Evolutionary conservation across 2,329 filamentous ascomycete genomes (phyloP), one percentile per base, ranked within the genome.

Genomic region (Phialophora expanda): DNA sequence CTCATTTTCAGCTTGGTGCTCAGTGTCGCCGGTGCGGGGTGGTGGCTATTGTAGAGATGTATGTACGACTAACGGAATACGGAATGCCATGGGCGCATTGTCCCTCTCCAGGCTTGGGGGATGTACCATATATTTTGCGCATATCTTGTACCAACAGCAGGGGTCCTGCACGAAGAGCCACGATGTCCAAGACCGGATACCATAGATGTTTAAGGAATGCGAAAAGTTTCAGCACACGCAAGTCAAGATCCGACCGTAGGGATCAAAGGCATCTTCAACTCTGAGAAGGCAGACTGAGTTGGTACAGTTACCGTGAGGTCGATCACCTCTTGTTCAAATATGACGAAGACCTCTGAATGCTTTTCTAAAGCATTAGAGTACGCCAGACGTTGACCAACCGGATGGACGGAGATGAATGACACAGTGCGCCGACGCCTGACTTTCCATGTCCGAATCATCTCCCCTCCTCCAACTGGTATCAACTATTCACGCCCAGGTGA

Each of bases 1-100:
- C 34, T 61, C 22, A 20, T 65, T 1, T 22, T 57, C 14, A 56
- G 24, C 34, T n/a, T 65, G 12, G 41, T 51, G 38, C 51, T 65
- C 20, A 51, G 41, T 20, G 12, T 61, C 24, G 51, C 30, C 17
- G 57, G 57, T 12, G 61, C 54, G 6, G 53, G 48, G 11, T 51
- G 14, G 14, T 60, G 57, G 57, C 28, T 60, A 26, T n/a, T 54
- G 48, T 61, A 26, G 32, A 41, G 38, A 34, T 30, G 17, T 51
- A 34, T 30, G 17, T 51, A 17, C 48, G 17, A 44, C 38, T 8
- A 44, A n/a, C 6, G 17, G 17, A 44, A 44, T n/a, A n/a, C 17
- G 38, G 38, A 44, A n/a, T 44, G 6, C 38, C 8, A 17, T n/a
- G n/a, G 38, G 38, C 7, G 44, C 14, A 17, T 22, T 51, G 48